These are phyloP conservation scores for Flaveria trinervia DNA, from an alignment of 129 eudicot genomes.

Conservation along the genomic window DNA sequence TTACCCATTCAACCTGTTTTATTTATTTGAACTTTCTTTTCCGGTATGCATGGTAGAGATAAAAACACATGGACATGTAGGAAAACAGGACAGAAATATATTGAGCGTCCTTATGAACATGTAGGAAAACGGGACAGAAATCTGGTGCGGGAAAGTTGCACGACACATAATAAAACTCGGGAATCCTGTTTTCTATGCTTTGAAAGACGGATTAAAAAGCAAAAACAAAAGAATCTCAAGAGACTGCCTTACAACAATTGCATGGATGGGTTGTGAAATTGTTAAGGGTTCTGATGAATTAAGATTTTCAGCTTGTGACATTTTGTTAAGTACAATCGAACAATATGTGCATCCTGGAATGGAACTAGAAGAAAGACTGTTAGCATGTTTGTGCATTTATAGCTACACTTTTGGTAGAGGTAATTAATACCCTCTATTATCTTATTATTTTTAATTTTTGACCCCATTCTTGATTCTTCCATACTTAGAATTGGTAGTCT, in stretches of 20 bases:
- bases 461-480: background rate
- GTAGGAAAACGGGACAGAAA: conserved; percentile 61
- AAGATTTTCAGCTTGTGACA: conserved; percentile 72
- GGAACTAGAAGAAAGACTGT: conserved; percentile 74
- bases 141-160: conserved; percentile 67
- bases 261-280: conserved; percentile 83
- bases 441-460: background rate
- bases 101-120: conserved; percentile 16
- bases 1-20: too few relatives aligned
- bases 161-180: conserved; percentile 53
- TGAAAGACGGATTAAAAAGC: conserved; percentile 69
- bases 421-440: conserved; percentile 26
- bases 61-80: conserved; percentile 35
- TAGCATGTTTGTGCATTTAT: conserved; percentile 78
- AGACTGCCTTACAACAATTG: conserved; percentile 60
- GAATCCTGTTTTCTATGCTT: conserved; percentile 50
- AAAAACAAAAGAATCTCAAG: conserved; percentile 59
- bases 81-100: conserved; percentile 48
- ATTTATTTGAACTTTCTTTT: background rate
- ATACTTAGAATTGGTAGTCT: conserved; percentile 6
- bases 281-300: conserved; percentile 55
- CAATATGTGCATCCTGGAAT: conserved; percentile 81
- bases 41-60: background rate
- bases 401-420: conserved; percentile 81
- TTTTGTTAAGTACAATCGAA: conserved; percentile 55